A percentile compares a stretch with the other conserved stretches of the same genome.
Evolutionary conservation across 495 filamentous ascomycete species (phyloP).

Genomic region (Penicillium waksmanii): DNA sequence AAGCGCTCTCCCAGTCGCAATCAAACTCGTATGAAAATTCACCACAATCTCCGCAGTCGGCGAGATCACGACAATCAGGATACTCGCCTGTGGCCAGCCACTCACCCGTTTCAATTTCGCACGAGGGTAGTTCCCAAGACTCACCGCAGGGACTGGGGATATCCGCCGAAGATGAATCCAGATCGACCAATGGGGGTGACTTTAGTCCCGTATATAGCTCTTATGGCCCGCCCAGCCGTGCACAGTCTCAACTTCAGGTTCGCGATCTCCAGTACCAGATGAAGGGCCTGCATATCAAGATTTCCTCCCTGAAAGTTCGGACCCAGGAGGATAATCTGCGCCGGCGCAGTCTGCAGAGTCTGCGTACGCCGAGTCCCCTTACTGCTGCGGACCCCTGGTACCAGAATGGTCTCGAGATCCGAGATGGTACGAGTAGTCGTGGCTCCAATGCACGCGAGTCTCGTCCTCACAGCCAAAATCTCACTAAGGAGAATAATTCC

Average conservation of each 20-base stretch:
- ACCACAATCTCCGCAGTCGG: slow-evolving; percentile 12
- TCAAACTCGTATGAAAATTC: neutral
- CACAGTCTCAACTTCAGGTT: slow-evolving; percentile 67
- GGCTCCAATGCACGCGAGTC: slow-evolving; percentile 27
- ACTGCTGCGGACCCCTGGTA: slow-evolving; percentile 81
- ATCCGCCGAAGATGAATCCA: slow-evolving; percentile 30
- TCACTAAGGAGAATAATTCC: slow-evolving; percentile 7
- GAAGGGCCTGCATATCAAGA: slow-evolving; percentile 88
- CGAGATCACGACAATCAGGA: slow-evolving; percentile 8
- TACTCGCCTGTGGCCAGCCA: slow-evolving; percentile 16
- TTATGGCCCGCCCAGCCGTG: slow-evolving; percentile 43
- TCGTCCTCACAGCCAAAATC: slow-evolving; percentile 9
- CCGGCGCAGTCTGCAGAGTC: slow-evolving; percentile 79
- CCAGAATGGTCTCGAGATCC: slow-evolving; percentile 52
- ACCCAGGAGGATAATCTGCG: slow-evolving; percentile 81
- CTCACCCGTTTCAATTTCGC: slow-evolving; percentile 16
- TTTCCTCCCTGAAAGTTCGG: slow-evolving; percentile 82
- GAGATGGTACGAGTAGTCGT: slow-evolving; percentile 32
- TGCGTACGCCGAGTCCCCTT: slow-evolving; percentile 84
- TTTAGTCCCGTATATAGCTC: slow-evolving; percentile 43
- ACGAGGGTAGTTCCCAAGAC: slow-evolving; percentile 23
- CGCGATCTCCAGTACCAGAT: slow-evolving; percentile 88
- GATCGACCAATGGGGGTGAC: slow-evolving; percentile 37
- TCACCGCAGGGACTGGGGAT: slow-evolving; percentile 38
- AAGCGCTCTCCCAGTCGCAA: neutral